phyloP scores from a whole-genome alignment of 805 yeast genomes.

The Alloascoidea hylecoeti region DNA sequence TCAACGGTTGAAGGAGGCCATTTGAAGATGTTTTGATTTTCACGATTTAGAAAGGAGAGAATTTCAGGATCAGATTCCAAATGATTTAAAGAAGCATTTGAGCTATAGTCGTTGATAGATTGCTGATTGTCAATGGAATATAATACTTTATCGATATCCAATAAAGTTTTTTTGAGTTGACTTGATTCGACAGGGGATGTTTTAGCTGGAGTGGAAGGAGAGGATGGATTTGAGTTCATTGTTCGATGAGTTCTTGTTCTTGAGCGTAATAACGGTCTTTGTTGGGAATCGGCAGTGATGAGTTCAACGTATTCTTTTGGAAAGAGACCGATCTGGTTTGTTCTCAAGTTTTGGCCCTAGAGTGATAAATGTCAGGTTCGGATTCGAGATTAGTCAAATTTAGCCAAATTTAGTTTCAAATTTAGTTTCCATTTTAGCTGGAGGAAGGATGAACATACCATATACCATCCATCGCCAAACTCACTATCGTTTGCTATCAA shows the following conservation, averaged over 20 bases:
- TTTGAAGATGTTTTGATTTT: not conserved
- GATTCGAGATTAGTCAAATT: conserved; percentile 2
- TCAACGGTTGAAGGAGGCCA: conserved; percentile 74
- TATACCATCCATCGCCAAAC: conserved; percentile 95
- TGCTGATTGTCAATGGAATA: conserved; percentile 21
- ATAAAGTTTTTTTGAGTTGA: not conserved
- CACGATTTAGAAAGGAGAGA: conserved; percentile 1
- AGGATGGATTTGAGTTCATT: not conserved
- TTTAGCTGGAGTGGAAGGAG: not conserved
- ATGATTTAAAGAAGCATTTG: not conserved
- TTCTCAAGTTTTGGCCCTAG: conserved; percentile 56
- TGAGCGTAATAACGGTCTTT: not conserved
- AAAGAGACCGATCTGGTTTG: conserved; percentile 20
- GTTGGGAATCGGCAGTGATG: not conserved
- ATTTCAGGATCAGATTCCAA: conserved; percentile 6
- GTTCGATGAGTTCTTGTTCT: not conserved
- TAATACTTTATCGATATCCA: not conserved
- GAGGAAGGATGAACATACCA: conserved; percentile 19
- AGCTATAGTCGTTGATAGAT: conserved; percentile 11
- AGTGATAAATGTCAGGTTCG: not conserved
- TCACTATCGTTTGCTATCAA: conserved; percentile 88
- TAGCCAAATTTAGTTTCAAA: conserved; percentile 2
- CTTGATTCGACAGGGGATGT: not conserved
- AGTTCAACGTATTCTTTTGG: not conserved
- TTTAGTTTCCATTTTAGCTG: conserved; percentile 3